Evolutionary conservation across 176 grass and related monocot species (phyloP).

Genomic region (Aegilops speltoides): DNA sequence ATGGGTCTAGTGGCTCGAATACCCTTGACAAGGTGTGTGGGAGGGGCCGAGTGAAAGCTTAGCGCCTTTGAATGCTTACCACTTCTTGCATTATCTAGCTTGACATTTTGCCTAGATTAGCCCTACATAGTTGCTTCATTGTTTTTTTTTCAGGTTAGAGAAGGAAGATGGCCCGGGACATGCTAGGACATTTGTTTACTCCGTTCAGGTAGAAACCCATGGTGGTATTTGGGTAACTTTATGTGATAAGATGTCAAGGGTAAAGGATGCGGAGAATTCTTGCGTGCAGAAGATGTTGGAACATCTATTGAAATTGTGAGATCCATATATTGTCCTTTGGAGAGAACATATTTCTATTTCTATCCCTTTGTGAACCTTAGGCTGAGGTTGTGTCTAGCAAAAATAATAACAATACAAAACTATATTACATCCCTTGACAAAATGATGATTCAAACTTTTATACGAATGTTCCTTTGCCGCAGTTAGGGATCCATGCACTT

Average conservation of each 20-base stretch:
- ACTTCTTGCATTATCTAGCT: neutral
- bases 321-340: no score
- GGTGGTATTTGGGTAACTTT: conserved; percentile 37
- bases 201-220: conserved; percentile 47
- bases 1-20: no score
- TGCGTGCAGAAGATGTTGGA: conserved; percentile 63
- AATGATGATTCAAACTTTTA: no score
- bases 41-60: no score
- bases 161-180: conserved; percentile 68
- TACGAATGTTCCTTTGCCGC: no score
- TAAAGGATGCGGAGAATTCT: conserved; percentile 76
- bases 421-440: no score
- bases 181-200: conserved; percentile 61
- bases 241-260: conserved; percentile 55
- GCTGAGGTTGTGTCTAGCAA: no score
- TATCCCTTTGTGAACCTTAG: no score
- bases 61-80: neutral
- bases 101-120: neutral
- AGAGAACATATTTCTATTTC: no score
- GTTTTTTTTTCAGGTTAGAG: conserved; percentile 67
- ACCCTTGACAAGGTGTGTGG: no score
- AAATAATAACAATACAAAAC: no score
- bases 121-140: neutral
- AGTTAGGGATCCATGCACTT: no score
- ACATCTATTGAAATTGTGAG: conserved; percentile 28